Evolutionary conservation across 129 eudicot species (phyloP).

Genomic region (Flaveria trinervia): DNA sequence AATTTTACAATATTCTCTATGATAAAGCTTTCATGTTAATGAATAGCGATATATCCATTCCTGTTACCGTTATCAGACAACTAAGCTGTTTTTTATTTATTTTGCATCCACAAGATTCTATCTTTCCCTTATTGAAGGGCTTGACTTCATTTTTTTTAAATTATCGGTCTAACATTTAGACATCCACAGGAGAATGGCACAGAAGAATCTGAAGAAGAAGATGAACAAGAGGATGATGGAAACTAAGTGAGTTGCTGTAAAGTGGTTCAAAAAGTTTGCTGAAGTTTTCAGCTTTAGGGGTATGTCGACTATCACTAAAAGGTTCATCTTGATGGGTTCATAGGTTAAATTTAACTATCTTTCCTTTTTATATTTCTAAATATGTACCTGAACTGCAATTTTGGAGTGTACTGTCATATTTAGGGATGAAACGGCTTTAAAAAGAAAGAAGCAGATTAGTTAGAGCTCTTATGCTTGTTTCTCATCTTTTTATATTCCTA

Average conservation of each 20-base stretch:
- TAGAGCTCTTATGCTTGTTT: neutral
- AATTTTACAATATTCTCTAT: neutral
- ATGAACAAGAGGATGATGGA: constrained; percentile 31
- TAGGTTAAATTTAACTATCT: constrained; percentile 10
- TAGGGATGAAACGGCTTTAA: constrained; percentile 11
- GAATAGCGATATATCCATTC: neutral
- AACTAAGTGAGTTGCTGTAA: constrained; percentile 30
- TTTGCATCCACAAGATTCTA: neutral
- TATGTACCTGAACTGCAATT: constrained; percentile 25
- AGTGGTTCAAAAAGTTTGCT: constrained; percentile 35
- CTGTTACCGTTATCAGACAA: neutral
- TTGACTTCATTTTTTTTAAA: neutral
- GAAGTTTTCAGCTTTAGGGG: constrained; percentile 13
- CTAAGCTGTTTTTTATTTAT: neutral
- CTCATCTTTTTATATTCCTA: neutral
- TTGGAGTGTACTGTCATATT: constrained; percentile 9
- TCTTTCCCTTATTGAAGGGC: neutral
- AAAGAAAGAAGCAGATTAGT: neutral
- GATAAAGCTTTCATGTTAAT: neutral
- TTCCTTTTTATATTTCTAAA: neutral
- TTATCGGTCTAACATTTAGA: neutral
- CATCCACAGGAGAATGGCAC: constrained; percentile 49
- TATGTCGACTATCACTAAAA: constrained; percentile 16
- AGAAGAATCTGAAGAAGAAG: constrained; percentile 44
- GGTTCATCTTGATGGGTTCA: constrained; percentile 19